These are phyloP conservation scores for Globisporangium spinosum DNA, from an alignment of 352 stramenopile species.

Conservation along the genomic window DNA sequence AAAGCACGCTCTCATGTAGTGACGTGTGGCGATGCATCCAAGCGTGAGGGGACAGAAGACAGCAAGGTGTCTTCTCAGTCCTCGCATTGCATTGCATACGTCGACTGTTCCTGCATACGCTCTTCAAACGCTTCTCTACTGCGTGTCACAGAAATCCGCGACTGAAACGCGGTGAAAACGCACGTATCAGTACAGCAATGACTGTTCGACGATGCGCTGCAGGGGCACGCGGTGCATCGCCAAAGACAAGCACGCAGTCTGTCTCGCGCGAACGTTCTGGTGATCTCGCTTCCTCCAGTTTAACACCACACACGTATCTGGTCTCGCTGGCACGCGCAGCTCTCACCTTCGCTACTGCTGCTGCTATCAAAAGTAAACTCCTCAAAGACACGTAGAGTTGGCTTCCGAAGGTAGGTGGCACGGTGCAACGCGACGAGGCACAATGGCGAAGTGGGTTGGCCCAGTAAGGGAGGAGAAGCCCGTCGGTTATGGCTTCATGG, in stretches of 20 bases:
- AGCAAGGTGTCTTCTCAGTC: not conserved
- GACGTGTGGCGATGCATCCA: not conserved
- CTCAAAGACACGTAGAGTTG: not conserved
- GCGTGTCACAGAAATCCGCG: not conserved
- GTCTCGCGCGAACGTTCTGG: not conserved
- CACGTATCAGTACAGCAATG: not conserved
- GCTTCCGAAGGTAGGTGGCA: not conserved
- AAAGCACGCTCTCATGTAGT: not conserved
- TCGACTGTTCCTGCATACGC: not conserved
- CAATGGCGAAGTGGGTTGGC: not conserved
- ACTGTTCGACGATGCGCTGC: not conserved
- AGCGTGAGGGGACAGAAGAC: not conserved
- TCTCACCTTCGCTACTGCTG: not conserved
- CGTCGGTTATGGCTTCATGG: not conserved
- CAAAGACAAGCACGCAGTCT: not conserved
- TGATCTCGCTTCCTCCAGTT: not conserved
- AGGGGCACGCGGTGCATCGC: not conserved
- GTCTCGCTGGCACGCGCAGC: not conserved
- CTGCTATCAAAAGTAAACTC: not conserved
- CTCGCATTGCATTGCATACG: not conserved
- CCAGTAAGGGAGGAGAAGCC: not conserved
- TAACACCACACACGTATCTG: not conserved
- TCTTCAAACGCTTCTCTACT: not conserved
- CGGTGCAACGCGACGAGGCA: not conserved
- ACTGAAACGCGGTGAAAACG: not conserved